Base-by-base conservation (phyloP, 1,139 yeast genomes). In the Spencermartinsiella ligniputridi region DNA sequence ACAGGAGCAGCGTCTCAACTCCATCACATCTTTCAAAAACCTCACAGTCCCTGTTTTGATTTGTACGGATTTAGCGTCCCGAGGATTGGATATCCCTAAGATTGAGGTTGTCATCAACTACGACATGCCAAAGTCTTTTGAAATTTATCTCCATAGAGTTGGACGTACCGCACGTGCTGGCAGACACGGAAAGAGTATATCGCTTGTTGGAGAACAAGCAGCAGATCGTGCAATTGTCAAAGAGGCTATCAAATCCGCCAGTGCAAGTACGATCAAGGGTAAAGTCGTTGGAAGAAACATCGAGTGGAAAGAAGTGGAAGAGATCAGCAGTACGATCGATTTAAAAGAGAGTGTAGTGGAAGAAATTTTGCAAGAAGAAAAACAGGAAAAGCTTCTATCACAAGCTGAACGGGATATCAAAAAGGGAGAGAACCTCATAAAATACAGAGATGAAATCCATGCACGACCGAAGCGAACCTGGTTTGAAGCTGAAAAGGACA, bases 81-180 rank as follows among this genome's bases (percentile, higher is more conserved):
- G 99, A 78, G 99, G 99, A 75, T 77, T 92, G 63, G 99, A 92
- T 84, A 92, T 92, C 62, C 97, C 97, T 51, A 90, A 90, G 69
- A 89, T 92, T 64, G 97, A 89, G 64, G 81, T 84, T 49, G 98
- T 92, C 44, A 76, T 92, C 60, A 92, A 92, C 67, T 94, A 76
- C 64, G 98, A 94, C 62, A 88, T 94, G 95, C 98, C 98, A 42
- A 87, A 88, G 63, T 74, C 85, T 19, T 82, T 85, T 60, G 98
- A 92, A 55, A 78, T 89, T 35, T 94, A 92, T 64, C 72, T 92
- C 62, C 98, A 92, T 69, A 83, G 99, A 73, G 97, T 94, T 51
- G 98, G 98, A 69, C 86, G 99, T 76, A 92, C 98, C 45, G 99
- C 98, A 9, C 87, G 99, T 78, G 99, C 97, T 43, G 98, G 98